Base-by-base conservation (phyloP, 495 filamentous ascomycete genomes). In the Podospora pseudoanserina region DNA sequence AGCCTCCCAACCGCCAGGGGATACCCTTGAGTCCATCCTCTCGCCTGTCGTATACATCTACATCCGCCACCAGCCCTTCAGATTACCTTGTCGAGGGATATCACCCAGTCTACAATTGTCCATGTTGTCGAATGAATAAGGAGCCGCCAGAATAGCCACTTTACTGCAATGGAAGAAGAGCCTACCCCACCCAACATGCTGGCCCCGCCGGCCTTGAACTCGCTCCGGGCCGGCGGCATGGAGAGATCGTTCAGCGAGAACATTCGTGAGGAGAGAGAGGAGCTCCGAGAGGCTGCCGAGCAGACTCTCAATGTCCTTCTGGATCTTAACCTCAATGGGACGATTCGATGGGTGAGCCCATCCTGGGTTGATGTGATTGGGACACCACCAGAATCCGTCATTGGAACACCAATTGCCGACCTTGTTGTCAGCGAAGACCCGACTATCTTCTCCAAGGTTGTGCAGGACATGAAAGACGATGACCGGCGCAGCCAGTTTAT, bases 341-440 rank as follows among this genome's bases (percentile, higher is more conserved):
- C 86, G 54, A 90, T 99, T 72, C 88, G 91, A 75, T 98, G 96
- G 92, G 94, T 95, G 67, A 98, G 94, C 78, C 91, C 93, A 9
- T 96, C 94, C n/a, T 99, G 95, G 95, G 87, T 87, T 66, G 92
- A 97, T 73, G 91, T 99, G 58, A 89, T 98, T 60, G 95, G 95
- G 61, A 93, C 91, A 4, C 73, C 84, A 56, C 86, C 88, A 19
- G 87, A 90, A 18, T 85, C 89, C 15, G 89, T 97, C 62, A 82
- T 90, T 64, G 91, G 91, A 61, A 90, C 86, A 63, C 80, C 89
- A 61, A 93, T 99, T 69, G 85, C 91, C 34, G 91, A 97, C 53
- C 75, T 98, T 23, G 81, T 97, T 34, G 79, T 96, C 63, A 80
- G 84, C 69, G 91, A 90, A 49, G 89, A 93, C 77, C 90, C 87